phyloP scores from a whole-genome alignment of 2,329 filamentous ascomycete species.

The Leptosphaerulina australis region DNA sequence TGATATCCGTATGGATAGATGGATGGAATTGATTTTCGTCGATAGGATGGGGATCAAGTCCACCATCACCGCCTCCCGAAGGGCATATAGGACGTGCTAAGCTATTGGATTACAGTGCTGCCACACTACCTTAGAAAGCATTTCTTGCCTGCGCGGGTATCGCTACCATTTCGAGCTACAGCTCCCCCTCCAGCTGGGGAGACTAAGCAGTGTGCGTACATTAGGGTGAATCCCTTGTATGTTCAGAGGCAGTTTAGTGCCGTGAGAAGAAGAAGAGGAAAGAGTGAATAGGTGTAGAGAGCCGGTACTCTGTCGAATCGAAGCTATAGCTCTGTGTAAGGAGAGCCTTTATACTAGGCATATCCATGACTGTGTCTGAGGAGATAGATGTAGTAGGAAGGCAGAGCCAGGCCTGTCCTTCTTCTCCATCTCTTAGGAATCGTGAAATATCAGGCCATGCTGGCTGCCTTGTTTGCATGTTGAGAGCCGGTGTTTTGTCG shows the following conservation, averaged over 20 bases:
- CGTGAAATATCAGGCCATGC: not conserved
- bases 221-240: not conserved
- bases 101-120: not conserved
- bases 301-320: not conserved
- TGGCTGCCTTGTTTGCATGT: too few species aligned
- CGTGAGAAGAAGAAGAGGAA: not conserved
- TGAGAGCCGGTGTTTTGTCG: constrained; percentile 22
- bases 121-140: too few species aligned
- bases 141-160: not conserved
- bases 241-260: not conserved
- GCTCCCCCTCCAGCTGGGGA: not conserved
- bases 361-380: too few species aligned
- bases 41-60: not conserved
- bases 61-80: not conserved
- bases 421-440: not conserved
- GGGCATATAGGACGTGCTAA: not conserved
- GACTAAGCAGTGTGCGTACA: too few species aligned
- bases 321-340: not conserved
- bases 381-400: too few species aligned
- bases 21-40: too few species aligned
- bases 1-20: too few species aligned
- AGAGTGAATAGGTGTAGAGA: not conserved
- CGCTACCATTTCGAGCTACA: not conserved
- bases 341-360: not conserved
- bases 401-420: not conserved